These are phyloP conservation scores for Colletotrichum sp. DNA, from an alignment of 2,329 filamentous ascomycete genomes.

Conservation along the genomic window DNA sequence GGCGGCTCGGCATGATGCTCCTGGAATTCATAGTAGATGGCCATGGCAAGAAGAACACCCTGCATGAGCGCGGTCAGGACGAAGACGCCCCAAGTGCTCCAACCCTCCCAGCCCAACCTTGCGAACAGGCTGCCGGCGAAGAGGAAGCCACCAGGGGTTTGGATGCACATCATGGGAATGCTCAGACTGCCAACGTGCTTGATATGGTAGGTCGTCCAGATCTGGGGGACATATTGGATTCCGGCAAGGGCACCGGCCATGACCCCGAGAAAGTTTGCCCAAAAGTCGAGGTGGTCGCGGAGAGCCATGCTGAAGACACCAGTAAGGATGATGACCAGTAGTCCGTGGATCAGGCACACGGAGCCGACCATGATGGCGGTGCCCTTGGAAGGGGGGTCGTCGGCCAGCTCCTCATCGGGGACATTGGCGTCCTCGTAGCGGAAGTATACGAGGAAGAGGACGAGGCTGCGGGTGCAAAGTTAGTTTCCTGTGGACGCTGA, in stretches of 20 bases:
- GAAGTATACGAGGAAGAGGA: slow-evolving; percentile 96
- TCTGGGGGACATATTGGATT: slow-evolving; percentile 94
- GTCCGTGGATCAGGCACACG: slow-evolving; percentile 75
- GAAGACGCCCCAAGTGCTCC: slow-evolving; percentile 96
- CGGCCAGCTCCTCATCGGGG: slow-evolving; percentile 53
- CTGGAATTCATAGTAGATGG: slow-evolving; percentile 74
- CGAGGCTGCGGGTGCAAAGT: slow-evolving; percentile 61
- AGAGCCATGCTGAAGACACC: slow-evolving; percentile 69
- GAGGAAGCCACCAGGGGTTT: slow-evolving; percentile 90
- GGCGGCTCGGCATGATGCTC: slow-evolving; percentile 36
- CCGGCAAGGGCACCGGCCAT: slow-evolving; percentile 79
- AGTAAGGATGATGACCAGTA: slow-evolving; percentile 73
- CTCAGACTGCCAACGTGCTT: slow-evolving; percentile 90
- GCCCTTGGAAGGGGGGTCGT: slow-evolving; percentile 71
- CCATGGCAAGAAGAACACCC: slow-evolving; percentile 80
- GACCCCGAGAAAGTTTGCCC: slow-evolving; percentile 87
- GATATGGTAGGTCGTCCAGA: slow-evolving; percentile 86
- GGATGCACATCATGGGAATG: slow-evolving; percentile 98
- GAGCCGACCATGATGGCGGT: slow-evolving; percentile 79
- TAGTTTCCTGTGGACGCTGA: not conserved
- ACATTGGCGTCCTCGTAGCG: slow-evolving; percentile 64
- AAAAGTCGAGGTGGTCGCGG: slow-evolving; percentile 70
- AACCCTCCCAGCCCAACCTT: slow-evolving; percentile 80
- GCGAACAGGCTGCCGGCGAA: slow-evolving; percentile 86
- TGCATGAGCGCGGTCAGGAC: slow-evolving; percentile 87